Base-by-base conservation (phyloP, 352 stramenopile genomes). In the Pseudoperonospora humuli region DNA sequence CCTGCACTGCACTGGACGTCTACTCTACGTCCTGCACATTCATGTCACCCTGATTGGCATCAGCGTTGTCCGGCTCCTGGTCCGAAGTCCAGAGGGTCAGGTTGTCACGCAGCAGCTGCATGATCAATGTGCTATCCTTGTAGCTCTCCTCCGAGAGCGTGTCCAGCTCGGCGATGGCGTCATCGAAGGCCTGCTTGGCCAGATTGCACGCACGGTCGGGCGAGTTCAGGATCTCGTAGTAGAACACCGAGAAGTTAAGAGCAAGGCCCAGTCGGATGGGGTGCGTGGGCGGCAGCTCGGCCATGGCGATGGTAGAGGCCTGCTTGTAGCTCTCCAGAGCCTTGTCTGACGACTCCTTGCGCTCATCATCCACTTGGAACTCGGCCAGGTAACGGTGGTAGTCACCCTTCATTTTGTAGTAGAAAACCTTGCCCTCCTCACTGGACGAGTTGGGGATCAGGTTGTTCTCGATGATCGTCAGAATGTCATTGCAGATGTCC, bases 361-460 rank as follows among this genome's bases (percentile, higher is more conserved):
- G 90, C 44, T 87, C 78, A 21, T 98, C 95, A 20, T 93, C 94
- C 39, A 78, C 78, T 74, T 98, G 95, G 82, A 99, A 99, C 73
- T 99, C 96, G 45, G 95, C 96, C 48, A 99, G 75, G 75, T 98
- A 99, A 56, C 96, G 94, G 83, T 99, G 92, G 86, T 99, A 99
- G 78, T 99, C 96, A 42, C 96, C 96, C 83, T 98, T 98, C 94
- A 99, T 99, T 89, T 99, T 99, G 90, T 98, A 98, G 86, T 99
- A 99, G 67, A 99, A 99, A 10, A 99, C 96, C 79, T 98, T 98
- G 68, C 93, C 95, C 66, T 99, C 96, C 56, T 98, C 92, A 27
- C 82, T 95, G 13, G 86, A 95, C 45, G 86, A 96, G 79, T 98
- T 97, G 45, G 95, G 95, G 72, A 99, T 98, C 42, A 99, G 70